Conservation (phyloP, 2,329 filamentous ascomycete species). For the Amylocarpus encephaloides region DNA sequence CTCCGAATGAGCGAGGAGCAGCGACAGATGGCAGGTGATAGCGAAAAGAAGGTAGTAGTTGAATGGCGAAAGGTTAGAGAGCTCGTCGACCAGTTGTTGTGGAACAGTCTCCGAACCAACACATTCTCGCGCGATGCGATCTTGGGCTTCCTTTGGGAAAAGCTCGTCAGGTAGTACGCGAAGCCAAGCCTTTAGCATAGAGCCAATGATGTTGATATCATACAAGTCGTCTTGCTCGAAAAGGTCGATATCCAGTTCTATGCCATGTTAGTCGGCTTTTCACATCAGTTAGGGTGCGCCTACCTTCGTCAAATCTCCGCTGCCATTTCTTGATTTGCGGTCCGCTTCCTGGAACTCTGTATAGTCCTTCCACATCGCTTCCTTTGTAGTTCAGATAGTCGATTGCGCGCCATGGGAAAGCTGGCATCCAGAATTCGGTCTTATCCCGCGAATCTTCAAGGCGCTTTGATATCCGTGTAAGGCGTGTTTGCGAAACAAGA, state of each 20-base stretch:
- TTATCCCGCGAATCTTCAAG: conserved; percentile 86
- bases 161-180: conserved; percentile 91
- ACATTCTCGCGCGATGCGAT: conserved; percentile 73
- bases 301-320: conserved; percentile 79
- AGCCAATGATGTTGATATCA: conserved; percentile 94
- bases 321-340: conserved; percentile 93
- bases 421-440: conserved; percentile 98
- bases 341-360: conserved; percentile 84
- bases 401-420: conserved; percentile 89
- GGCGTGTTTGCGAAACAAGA: conserved; percentile 80
- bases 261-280: conserved; percentile 14
- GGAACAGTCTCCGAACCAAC: conserved; percentile 73
- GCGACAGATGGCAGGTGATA: conserved; percentile 90
- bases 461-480: conserved; percentile 83
- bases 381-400: conserved; percentile 95
- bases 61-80: conserved; percentile 90
- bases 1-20: conserved; percentile 83
- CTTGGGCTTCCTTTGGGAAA: conserved; percentile 78
- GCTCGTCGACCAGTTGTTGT: conserved; percentile 79
- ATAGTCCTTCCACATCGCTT: conserved; percentile 87
- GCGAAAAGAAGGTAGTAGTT: conserved; percentile 98
- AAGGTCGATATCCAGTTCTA: conserved; percentile 82
- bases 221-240: conserved; percentile 84
- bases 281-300: conserved; percentile 17
- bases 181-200: conserved; percentile 94